Base-by-base conservation (phyloP, 1,139 yeast genomes). In the Yamadazyma atmosphaerica region DNA sequence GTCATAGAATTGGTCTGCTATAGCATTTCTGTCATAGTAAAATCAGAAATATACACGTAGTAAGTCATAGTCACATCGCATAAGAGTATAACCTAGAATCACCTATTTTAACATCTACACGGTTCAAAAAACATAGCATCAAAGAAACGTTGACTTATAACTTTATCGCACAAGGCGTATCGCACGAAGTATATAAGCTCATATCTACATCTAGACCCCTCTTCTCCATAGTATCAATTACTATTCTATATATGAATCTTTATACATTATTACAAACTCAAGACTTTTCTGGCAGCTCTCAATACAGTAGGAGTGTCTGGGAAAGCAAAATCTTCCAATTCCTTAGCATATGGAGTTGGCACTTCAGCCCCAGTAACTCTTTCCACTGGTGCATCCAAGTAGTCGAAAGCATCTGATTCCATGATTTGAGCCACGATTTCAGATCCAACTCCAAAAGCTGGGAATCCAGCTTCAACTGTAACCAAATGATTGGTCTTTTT, bases 341-440 rank as follows among this genome's bases (percentile, higher is more conserved):
- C 94, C 68, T 83, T 80, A 54, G 97, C 96, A 65, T 94, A 94
- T 50, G 99, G 99, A 54, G 98, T 94, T 64, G 99, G 98, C 27
- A 90, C 97, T 73, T 94, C 99, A 62, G 98, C 95, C 67, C 98
- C 98, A 44, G 98, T 94, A 58, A 90, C 94, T 78, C 98, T 88
- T 73, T 86, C 95, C 52, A 92, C 92, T 54, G 99, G 99, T 47
- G 98, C 96, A 68, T 94, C 99, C 66, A 94, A 81, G 79, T 89
- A 87, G 72, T 94, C 98, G 55, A 92, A 92, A 41, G 96, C 98
- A 69, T 90, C 98, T 40, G 95, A 82, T 74, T 94, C 99, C 97
- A 92, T 89, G 61, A 94, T 78, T 72, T 89, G 96, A 47, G 98
- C 98, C 63, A 92, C 83, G 58, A 94, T 86, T 77, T 94, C 99